Evolutionary conservation across 1,284 basidiomycete genomes (phyloP), one percentile per base, ranked within the genome.

Genomic region (Fomitiporia mediterranea): DNA sequence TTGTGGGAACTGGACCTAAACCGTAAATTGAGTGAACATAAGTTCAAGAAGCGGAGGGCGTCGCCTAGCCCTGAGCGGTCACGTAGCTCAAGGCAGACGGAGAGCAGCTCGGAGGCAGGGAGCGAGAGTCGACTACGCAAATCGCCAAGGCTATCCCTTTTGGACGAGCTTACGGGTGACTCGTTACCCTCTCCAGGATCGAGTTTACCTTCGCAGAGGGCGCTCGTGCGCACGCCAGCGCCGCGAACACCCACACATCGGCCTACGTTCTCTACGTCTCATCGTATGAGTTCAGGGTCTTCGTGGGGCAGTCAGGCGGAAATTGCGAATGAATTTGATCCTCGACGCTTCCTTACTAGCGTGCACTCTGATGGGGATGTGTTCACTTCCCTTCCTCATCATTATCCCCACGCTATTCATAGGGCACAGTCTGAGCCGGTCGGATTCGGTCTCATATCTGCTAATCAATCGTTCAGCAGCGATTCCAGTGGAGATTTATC

Each of bases 1-100:
- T 40, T 59, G 28, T 59, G 57, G 57, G 53, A 52, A 5, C 53
- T 59, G 9, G 57, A 55, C 39, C 42, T 59, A 21, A 50, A 48
- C 30, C 56, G 57, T 21, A 51, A 51, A 25, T 25, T 51, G 21
- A 9, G 7, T 1, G 21, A 15, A 9, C 50, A 38, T 4, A 51
- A 51, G 27, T n/a, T n/a, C n/a, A n/a, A n/a, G n/a, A 51, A 42
- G 37, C 21, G 50, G 21, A 37, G 43, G 30, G 25, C 44, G 2
- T 25, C 44, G 23, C 44, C 44, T 27, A 46, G 44, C 17, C 44
- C 44, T 5, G 44, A 46, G 27, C 44, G 44, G 15, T 2, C 2
- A 21, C n/a, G 21, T 9, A 40, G 23, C 39, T 46, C 49, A n/a
- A 27, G 38, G 11, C 40, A 44, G 4, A 13, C 11, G 4, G 53